A percentile compares a stretch with the other conserved stretches of the same genome.
Conservation (phyloP, 2,329 filamentous ascomycete genomes). For the Cladosporium sp. region DNA sequence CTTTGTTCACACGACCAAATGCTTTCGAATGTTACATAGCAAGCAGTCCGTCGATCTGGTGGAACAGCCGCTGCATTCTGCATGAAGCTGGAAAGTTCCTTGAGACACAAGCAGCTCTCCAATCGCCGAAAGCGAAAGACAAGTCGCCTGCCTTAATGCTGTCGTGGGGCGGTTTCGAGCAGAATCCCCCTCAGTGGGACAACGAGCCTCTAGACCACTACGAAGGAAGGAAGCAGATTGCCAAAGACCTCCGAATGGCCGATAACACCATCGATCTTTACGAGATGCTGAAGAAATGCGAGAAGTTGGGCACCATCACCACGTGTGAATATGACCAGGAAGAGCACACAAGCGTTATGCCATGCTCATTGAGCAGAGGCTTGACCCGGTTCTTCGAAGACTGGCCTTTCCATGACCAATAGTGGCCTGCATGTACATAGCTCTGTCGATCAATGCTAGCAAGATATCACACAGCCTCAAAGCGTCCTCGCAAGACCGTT, state of each 20-base stretch:
- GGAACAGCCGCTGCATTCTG: constrained; percentile 46
- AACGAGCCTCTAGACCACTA: constrained; percentile 37
- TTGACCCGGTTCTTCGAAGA: constrained; percentile 21
- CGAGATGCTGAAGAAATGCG: constrained; percentile 21
- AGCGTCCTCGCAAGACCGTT: neutral
- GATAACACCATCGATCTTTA: constrained; percentile 32
- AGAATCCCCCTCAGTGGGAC: constrained; percentile 31
- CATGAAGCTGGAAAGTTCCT: constrained; percentile 23
- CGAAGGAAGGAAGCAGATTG: constrained; percentile 25
- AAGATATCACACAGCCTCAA: neutral
- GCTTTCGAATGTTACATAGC: constrained; percentile 49
- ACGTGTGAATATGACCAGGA: constrained; percentile 32
- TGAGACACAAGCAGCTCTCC: constrained; percentile 34
- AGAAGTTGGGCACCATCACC: constrained; percentile 22
- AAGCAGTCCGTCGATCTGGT: constrained; percentile 51
- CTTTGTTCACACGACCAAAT: constrained; percentile 43
- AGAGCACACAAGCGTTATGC: constrained; percentile 37
- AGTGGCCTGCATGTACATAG: neutral
- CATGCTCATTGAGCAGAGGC: constrained; percentile 30
- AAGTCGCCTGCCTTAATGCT: constrained; percentile 34
- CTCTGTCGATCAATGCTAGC: neutral
- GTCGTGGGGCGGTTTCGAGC: constrained; percentile 39
- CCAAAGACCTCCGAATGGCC: constrained; percentile 29
- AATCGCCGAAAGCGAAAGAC: neutral
- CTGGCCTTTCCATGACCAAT: constrained; percentile 10